Conservation (phyloP, 371 early-diverging fungal species). For the Fennellomyces sp. region DNA sequence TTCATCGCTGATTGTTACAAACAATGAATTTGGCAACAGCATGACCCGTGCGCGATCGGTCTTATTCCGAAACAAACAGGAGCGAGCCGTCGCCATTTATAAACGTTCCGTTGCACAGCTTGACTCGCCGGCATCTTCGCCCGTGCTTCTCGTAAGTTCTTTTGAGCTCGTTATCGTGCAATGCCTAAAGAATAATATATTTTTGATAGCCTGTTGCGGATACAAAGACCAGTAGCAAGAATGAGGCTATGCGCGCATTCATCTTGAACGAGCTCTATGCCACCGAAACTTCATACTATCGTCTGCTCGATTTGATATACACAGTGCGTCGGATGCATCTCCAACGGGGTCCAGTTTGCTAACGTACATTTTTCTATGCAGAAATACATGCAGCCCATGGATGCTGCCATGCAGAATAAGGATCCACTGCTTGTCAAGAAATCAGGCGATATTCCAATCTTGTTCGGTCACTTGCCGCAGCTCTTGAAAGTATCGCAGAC, state of each 20-base stretch:
- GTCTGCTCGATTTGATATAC: constrained; percentile 24
- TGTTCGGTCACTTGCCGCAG: constrained; percentile 33
- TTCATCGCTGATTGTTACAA: constrained; percentile 2
- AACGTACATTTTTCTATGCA: too few species aligned
- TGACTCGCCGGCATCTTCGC: not conserved
- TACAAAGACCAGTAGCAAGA: not conserved
- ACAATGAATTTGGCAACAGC: constrained; percentile 5
- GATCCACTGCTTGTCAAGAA: constrained; percentile 28
- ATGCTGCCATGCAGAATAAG: constrained; percentile 27
- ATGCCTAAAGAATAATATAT: not conserved
- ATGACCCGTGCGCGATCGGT: constrained; percentile 12
- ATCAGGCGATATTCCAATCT: constrained; percentile 34
- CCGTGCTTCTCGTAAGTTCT: not conserved
- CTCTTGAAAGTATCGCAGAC: constrained; percentile 27
- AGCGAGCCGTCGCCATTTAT: constrained; percentile 9
- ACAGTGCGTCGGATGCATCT: not conserved
- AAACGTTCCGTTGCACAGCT: constrained; percentile 17
- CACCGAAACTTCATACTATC: constrained; percentile 32
- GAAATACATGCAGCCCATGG: constrained; percentile 45
- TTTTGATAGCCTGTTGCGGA: constrained; percentile 2
- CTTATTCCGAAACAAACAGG: constrained; percentile 10
- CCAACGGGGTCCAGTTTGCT: too few species aligned
- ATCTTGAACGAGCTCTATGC: constrained; percentile 21
- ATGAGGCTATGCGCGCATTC: constrained; percentile 14
- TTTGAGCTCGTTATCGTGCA: too few species aligned